A percentile compares a stretch with the other conserved stretches of the same genome.
These are phyloP conservation scores for Talaromyces sp. DNA, from an alignment of 2,329 filamentous ascomycete species.

Conservation along the genomic window DNA sequence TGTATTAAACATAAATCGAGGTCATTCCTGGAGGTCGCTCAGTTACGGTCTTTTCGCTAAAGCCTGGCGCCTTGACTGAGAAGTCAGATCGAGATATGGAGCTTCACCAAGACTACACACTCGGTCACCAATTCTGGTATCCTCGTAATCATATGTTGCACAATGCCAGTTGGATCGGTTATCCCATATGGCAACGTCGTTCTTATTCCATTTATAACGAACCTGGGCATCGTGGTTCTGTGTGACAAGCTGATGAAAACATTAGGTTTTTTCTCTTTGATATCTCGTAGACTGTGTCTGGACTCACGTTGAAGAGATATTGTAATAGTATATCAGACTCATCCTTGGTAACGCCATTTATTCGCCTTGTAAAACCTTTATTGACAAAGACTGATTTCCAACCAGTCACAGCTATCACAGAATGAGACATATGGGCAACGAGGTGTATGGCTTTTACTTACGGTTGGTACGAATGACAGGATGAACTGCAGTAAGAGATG, in stretches of 20 bases:
- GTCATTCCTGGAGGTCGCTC: too few species aligned
- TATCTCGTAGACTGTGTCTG: too few species aligned
- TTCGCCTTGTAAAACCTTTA: conserved; percentile 38
- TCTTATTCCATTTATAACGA: conserved; percentile 7
- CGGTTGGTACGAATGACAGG: conserved; percentile 59
- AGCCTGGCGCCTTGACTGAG: neutral
- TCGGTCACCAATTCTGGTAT: conserved; percentile 1
- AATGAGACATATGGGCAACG: neutral
- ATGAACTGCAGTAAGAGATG: conserved; percentile 50
- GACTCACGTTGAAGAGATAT: conserved; percentile 11
- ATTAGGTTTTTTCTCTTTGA: neutral
- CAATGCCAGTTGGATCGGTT: conserved; percentile 23
- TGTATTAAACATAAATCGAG: neutral
- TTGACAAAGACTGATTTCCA: conserved; percentile 57
- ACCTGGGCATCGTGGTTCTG: conserved; percentile 12
- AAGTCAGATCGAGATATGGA: conserved; percentile 32
- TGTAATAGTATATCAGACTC: conserved; percentile 29
- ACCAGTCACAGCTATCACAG: conserved; percentile 50
- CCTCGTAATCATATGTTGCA: conserved; percentile 6
- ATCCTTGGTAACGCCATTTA: conserved; percentile 45
- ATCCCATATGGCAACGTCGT: conserved; percentile 32
- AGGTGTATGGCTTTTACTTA: neutral
- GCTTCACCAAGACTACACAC: conserved; percentile 30
- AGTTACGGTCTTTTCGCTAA: neutral
- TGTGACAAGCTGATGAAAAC: conserved; percentile 8